Base-by-base conservation (phyloP, 2,329 filamentous ascomycete genomes). In the Bipolaris cookei region DNA sequence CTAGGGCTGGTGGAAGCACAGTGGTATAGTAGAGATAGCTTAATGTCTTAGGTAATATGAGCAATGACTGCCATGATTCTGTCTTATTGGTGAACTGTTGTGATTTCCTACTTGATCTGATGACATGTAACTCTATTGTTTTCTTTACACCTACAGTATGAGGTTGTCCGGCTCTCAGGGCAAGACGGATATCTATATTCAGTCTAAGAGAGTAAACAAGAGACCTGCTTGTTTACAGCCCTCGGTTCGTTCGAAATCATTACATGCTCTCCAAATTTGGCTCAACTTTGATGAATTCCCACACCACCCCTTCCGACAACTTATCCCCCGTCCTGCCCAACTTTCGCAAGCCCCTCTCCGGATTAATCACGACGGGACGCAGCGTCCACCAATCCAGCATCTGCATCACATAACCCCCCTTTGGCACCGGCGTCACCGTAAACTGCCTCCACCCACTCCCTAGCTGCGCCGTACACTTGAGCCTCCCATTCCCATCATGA, bases 371-470 rank as follows among this genome's bases (percentile, higher is more conserved):
- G 45, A 61, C 30, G 46, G 59, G 51, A 30, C 44, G 25, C 28
- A 61, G 56, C 13, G 21, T 50, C 56, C 52, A 59, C 59, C 56
- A 61, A 41, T 61, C 59, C 23, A 50, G n/a, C 59, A 59, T 58
- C n/a, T 59, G 59, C 56, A 61, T 53, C 18, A 61, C 51, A 16
- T 61, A 59, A 2, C 59, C 59, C 3, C 51, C 51, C 25, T 53
- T 39, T 48, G 59, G 48, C 6, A 59, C 44, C 28, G 51, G 59
- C 11, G 56, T 58, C 38, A 61, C 38, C 8, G 56, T 56, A 41
- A 56, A 54, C 10, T 56, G 46, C 21, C 48, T 50, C 52, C n/a
- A 48, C 13, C 39, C 10, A 14, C 53, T 13, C 6, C 48, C 25
- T 16, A 56, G 38, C n/a, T 46, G 28, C 16, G 44, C 56, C 7